A percentile compares a stretch with the other conserved stretches of the same genome.
These are phyloP conservation scores for Talaromyces sp. DNA, from an alignment of 2,329 filamentous ascomycete genomes.

Conservation along the genomic window DNA sequence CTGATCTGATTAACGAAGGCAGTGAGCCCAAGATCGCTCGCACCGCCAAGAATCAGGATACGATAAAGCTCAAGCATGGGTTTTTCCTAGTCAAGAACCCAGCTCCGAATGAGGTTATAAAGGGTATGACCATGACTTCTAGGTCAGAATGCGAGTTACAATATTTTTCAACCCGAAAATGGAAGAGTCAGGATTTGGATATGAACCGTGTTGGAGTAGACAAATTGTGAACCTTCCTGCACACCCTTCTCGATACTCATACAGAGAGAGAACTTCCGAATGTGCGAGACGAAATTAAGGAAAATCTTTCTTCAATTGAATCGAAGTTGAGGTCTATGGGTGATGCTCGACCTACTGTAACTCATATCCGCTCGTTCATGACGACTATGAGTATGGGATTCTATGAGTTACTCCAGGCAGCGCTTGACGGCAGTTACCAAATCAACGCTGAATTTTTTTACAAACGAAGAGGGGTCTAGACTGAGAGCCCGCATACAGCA, in stretches of 20 bases:
- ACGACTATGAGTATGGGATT: not conserved
- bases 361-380: not conserved
- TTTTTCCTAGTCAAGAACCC: not conserved
- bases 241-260: not conserved
- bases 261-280: not conserved
- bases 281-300: not conserved
- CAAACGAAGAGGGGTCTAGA: not conserved
- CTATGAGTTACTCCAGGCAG: not conserved
- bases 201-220: not conserved
- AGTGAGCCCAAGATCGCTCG: constrained; percentile 46
- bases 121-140: not conserved
- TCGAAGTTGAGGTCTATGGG: not conserved
- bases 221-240: not conserved
- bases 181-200: not conserved
- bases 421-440: not conserved
- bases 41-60: not conserved
- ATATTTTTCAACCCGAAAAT: not conserved
- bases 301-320: not conserved
- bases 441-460: not conserved
- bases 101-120: not conserved
- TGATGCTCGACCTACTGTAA: not conserved
- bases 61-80: not conserved
- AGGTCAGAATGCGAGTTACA: not conserved
- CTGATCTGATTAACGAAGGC: constrained; percentile 34
- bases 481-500: not conserved